Conservation (phyloP, 1,284 basidiomycete species). For the Peniophora sp. region DNA sequence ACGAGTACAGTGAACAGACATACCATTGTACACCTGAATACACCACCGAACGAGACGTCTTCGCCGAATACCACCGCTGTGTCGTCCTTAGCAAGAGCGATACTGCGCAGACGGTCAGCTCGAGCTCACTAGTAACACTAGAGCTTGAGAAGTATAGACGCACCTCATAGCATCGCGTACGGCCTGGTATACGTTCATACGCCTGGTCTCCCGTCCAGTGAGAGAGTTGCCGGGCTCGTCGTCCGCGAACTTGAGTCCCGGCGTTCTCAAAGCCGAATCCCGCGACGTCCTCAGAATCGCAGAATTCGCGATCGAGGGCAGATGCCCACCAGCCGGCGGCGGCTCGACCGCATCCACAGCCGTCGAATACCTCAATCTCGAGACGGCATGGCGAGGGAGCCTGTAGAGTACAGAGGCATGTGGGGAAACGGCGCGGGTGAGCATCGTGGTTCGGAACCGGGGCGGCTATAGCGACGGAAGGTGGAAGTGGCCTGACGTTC, state of each 20-base stretch:
- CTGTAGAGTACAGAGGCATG: too few relatives aligned
- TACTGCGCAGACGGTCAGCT: constrained; percentile 36
- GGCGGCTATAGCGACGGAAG: too few relatives aligned
- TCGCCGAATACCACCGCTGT: constrained; percentile 88
- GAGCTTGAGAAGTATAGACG: constrained; percentile 7
- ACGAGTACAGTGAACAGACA: constrained; percentile 7
- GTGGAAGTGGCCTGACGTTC: too few relatives aligned
- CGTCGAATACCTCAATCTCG: background rate
- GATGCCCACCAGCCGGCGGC: constrained; percentile 67
- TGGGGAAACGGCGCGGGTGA: too few relatives aligned
- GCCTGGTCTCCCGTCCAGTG: constrained; percentile 76
- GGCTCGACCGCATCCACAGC: constrained; percentile 40
- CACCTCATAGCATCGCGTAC: constrained; percentile 84
- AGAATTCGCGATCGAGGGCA: constrained; percentile 62
- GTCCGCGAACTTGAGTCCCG: constrained; percentile 65
- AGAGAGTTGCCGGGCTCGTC: constrained; percentile 47
- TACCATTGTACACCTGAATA: constrained; percentile 85
- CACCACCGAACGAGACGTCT: constrained; percentile 90
- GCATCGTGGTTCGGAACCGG: too few relatives aligned
- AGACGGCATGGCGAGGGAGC: too few relatives aligned
- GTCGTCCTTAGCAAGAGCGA: constrained; percentile 79
- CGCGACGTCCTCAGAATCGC: constrained; percentile 52
- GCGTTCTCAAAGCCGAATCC: constrained; percentile 63
- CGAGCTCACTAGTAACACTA: constrained; percentile 5
- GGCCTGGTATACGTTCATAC: constrained; percentile 89